Conservation (phyloP, 2,329 filamentous ascomycete species). For the Phaeosphaeriaceae sp. region DNA sequence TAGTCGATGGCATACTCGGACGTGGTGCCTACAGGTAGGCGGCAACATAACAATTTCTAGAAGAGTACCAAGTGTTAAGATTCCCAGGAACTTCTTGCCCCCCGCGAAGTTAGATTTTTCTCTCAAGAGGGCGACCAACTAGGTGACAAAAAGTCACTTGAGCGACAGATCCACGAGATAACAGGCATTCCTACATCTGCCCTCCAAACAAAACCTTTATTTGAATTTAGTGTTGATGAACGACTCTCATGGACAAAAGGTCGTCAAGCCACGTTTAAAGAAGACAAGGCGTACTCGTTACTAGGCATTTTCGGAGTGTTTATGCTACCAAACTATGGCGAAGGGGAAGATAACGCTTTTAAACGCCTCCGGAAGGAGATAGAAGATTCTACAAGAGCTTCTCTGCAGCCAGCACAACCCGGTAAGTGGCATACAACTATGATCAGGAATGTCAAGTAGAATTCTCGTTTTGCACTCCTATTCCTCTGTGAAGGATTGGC, state of each 20-base stretch:
- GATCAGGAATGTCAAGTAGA: background rate
- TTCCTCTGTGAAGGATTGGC: background rate
- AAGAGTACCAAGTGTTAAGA: too few species aligned
- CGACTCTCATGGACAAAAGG: conserved; percentile 12
- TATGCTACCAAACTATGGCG: conserved; percentile 6
- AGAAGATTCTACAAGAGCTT: background rate
- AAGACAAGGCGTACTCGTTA: conserved; percentile 6
- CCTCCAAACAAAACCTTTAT: background rate
- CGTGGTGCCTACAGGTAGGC: conserved; percentile 3
- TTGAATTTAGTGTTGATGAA: conserved; percentile 1
- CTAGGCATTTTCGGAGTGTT: conserved; percentile 4
- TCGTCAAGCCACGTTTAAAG: background rate
- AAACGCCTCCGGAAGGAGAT: background rate
- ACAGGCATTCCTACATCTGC: conserved; percentile 1
- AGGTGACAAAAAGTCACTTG: conserved; percentile 1
- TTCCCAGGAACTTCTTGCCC: conserved; percentile 5
- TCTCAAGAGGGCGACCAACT: background rate
- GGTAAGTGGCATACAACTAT: background rate
- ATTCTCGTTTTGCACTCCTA: background rate
- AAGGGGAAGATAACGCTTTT: conserved; percentile 1
- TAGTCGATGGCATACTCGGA: conserved; percentile 10
- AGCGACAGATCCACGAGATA: conserved; percentile 3
- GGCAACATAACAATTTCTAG: too few species aligned
- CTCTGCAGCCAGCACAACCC: background rate
- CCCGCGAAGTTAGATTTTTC: conserved; percentile 3